Conservation (phyloP, 768 basidiomycete genomes). For the Neoboletus brunneissimus region DNA sequence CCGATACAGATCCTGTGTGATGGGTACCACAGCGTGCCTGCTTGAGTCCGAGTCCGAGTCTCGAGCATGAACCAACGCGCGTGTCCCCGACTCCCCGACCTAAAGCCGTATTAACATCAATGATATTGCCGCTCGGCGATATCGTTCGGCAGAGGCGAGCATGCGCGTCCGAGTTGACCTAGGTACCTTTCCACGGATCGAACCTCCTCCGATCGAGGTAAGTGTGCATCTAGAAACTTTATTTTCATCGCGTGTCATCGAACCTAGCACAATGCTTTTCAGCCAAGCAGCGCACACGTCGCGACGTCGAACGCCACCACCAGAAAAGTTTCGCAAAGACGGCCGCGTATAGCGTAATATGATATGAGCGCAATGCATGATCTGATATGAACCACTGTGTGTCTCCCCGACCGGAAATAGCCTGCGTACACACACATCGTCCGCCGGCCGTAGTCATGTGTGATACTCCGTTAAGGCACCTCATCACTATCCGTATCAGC, state of each 20-base stretch:
- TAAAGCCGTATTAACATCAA: slow-evolving; percentile 15
- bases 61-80: background rate
- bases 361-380: too few relatives aligned
- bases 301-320: background rate
- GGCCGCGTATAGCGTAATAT: slow-evolving; percentile 24
- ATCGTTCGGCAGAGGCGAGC: slow-evolving; percentile 18
- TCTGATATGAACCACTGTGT: too few relatives aligned
- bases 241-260: slow-evolving; percentile 25
- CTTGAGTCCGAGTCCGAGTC: too few relatives aligned
- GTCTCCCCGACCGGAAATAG: slow-evolving; percentile 13
- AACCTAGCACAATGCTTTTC: slow-evolving; percentile 9
- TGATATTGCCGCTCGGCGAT: slow-evolving; percentile 11
- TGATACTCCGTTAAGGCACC: background rate
- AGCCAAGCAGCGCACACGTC: background rate
- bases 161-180: slow-evolving; percentile 1
- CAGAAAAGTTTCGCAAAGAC: background rate
- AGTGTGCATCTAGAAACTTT: background rate
- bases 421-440: background rate
- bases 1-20: background rate
- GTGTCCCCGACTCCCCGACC: slow-evolving; percentile 22
- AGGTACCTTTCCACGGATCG: slow-evolving; percentile 22
- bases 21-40: background rate
- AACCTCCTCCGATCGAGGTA: slow-evolving; percentile 21
- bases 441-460: background rate
- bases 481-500: background rate